Percentiles rank a stretch among this genome's conserved stretches.
These are phyloP conservation scores for Bipolaris oryzae DNA, from an alignment of 2,329 filamentous ascomycete genomes.

Conservation along the genomic window DNA sequence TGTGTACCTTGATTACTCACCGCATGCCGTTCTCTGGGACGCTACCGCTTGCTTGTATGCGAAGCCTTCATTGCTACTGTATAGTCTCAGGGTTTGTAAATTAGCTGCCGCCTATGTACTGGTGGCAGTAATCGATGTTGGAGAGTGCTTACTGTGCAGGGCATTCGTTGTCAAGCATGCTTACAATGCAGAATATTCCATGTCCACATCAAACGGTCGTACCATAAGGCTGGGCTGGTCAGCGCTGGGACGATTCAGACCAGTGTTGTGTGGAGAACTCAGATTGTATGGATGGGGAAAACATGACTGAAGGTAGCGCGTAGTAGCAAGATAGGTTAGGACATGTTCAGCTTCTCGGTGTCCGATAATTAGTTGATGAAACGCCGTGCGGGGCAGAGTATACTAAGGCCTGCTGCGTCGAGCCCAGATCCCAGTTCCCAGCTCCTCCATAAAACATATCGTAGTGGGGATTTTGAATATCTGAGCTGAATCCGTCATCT, in stretches of 20 bases:
- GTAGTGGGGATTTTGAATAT: background rate
- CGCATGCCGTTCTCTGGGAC: background rate
- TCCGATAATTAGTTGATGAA: background rate
- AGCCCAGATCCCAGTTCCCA: background rate
- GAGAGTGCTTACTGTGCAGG: background rate
- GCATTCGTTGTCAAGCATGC: background rate
- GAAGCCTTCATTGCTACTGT: background rate
- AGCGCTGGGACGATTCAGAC: background rate
- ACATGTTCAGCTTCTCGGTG: background rate
- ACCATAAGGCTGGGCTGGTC: background rate
- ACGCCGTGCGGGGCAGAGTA: background rate
- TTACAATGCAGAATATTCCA: too few species aligned
- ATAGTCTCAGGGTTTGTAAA: background rate
- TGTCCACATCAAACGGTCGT: too few species aligned
- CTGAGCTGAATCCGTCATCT: background rate
- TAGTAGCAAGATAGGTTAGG: background rate
- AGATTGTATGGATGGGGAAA: background rate
- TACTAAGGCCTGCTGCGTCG: background rate
- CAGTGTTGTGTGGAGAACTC: too few species aligned
- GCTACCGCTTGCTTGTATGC: background rate
- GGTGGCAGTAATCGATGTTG: too few species aligned
- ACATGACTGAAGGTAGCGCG: background rate
- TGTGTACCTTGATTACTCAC: background rate
- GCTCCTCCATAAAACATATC: background rate
- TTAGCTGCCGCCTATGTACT: background rate